Evolutionary conservation across 2,329 filamentous ascomycete genomes (phyloP), one percentile per base, ranked within the genome.

Genomic region (Stylonectria norvegica): DNA sequence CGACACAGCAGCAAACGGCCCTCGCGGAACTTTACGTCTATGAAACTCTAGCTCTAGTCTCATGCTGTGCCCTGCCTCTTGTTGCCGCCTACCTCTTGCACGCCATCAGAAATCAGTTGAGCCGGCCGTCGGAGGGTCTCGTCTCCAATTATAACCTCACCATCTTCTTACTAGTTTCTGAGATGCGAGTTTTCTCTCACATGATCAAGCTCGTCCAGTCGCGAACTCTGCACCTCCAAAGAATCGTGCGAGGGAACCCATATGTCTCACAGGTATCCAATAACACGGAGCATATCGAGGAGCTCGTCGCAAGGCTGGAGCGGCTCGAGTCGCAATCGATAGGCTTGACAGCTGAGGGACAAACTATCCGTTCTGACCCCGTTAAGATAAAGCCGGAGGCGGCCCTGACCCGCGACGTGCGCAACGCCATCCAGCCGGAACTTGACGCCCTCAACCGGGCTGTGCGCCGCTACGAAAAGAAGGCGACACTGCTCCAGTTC

Each of bases 121-220:
- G 86, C 17, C 76, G 86, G 2, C 87, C 86, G 0, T 89, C 89
- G 0, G 89, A 94, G 61, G 87, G 87, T 2, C 71, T 97, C 9
- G 84, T 97, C 5, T 95, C 89, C 4, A 87, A 95, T 63, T 94
- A 91, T 67, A 96, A 96, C 62, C 73, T 97, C 39, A 89, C 85
- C 10, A 87, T 97, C 37, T 97, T 96, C 63, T 71, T 95, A 3
- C 75, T 95, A 14, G 87, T 86, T 1, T 86, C 91, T 4, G 91
- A 97, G 65, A 71, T 96, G 19, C 83, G 87, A 3, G 91, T 91
- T 0, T 69, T 89, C 34, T 80, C 86, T 1, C 90, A 96, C 58
- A 68, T 94, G 18, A 79, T 95, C 47, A 87, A 83, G 58, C 77
- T 96, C 55, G 75, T 94, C 4, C 83, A 89, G 55, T 77, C 80